These are phyloP conservation scores for Septoria petroselini DNA, from an alignment of 2,329 filamentous ascomycete genomes.

Conservation along the genomic window DNA sequence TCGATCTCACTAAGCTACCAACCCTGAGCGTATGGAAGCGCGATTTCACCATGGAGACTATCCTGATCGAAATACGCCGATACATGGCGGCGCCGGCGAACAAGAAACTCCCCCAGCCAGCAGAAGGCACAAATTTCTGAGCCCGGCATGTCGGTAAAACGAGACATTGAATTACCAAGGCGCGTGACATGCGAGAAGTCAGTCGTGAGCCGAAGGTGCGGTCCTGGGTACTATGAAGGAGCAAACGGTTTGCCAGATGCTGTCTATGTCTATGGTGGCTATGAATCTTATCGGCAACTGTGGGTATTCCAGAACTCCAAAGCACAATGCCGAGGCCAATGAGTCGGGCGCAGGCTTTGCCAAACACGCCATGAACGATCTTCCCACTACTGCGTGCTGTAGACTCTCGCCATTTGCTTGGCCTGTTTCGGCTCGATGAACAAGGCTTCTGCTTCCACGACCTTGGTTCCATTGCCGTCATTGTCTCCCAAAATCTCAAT, in stretches of 20 bases:
- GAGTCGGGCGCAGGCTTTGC: neutral
- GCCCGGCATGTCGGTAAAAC: neutral
- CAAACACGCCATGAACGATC: neutral
- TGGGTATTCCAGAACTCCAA: neutral
- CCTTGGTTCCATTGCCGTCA: constrained; percentile 56
- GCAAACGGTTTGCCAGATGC: neutral
- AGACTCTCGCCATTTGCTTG: constrained; percentile 45
- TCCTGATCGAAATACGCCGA: constrained; percentile 78
- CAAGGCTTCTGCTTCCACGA: constrained; percentile 80
- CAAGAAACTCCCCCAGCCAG: constrained; percentile 93
- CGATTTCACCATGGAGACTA: constrained; percentile 92
- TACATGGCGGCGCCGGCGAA: constrained; percentile 89
- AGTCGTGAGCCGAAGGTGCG: too few species aligned
- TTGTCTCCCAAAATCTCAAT: constrained; percentile 70
- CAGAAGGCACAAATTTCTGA: constrained; percentile 67
- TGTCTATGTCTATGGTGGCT: constrained; percentile 5
- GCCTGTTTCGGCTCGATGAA: constrained; percentile 88
- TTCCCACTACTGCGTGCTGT: constrained; percentile 21
- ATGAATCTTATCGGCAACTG: neutral
- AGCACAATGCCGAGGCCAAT: neutral
- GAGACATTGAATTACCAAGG: neutral
- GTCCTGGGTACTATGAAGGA: constrained; percentile 2
- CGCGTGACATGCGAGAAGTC: too few species aligned
- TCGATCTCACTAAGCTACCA: constrained; percentile 78
- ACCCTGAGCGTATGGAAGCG: constrained; percentile 88